Evolutionary conservation across 495 filamentous ascomycete species (phyloP), one percentile per base, ranked within the genome.

Genomic region (Xylaria bambusicola): DNA sequence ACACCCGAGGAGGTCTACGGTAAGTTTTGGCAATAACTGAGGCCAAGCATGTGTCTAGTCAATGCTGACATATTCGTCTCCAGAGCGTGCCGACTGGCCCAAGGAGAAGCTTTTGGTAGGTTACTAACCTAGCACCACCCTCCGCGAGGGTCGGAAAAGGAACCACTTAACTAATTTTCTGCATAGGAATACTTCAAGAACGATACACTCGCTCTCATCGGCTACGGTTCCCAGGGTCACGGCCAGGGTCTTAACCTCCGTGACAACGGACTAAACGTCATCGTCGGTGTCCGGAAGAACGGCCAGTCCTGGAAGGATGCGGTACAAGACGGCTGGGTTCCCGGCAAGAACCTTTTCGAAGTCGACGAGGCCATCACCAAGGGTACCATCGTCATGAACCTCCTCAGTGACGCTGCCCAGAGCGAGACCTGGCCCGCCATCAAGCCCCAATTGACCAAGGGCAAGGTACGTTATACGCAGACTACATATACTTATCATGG

Each of bases 201-300:
- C 80, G 94, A 98, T 73, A 98, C 93, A 71, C 91, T 98, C 69
- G 94, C 95, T 61, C 88, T 98, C 68, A 98, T 98, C 76, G 94
- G 94, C 73, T 98, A 98, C 81, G 94, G 94, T 68, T 98, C 95
- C 65, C 94, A 98, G 67, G 84, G 94, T 65, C 94, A 98, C 81
- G 94, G 95, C 66, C 94, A 98, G 82, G 95, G 95, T 73, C 89
- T 98, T 64, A 98, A 98, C 84, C 86, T 98, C 68, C 92, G 94
- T 76, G 94, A 98, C 85, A 95, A 98, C 82, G 94, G 94, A 70
- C 84, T 98, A 58, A 97, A 97, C 74, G 94, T 98, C 73, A 97
- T 98, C 71, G 84, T 98, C 65, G 94, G 94, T 80, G 94, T 98
- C 70, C 90, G 94, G 70, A 97, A 97, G 86, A 88, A 97, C 75